phyloP scores from a whole-genome alignment of 2,329 filamentous ascomycete genomes.

The Alternaria consortialis region DNA sequence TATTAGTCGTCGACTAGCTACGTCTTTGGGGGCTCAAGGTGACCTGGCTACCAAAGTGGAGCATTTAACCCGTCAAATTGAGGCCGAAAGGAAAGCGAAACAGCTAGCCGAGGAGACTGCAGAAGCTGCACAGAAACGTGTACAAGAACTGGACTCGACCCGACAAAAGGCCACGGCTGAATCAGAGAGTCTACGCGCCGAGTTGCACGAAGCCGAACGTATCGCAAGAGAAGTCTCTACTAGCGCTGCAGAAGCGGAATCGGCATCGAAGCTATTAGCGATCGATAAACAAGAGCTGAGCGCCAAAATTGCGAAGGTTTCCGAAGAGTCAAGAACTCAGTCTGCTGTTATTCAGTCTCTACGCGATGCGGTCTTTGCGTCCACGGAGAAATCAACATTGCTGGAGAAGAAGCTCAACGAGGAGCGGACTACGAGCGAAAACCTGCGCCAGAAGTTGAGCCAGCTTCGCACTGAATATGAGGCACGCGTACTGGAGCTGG shows the following conservation, averaged over 20 bases:
- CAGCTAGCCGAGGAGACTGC: conserved; percentile 89
- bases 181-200: conserved; percentile 82
- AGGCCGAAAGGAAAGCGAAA: conserved; percentile 81
- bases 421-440: conserved; percentile 78
- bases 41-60: conserved; percentile 84
- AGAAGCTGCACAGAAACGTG: conserved; percentile 81
- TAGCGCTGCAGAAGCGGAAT: conserved; percentile 77
- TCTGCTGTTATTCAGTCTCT: conserved; percentile 76
- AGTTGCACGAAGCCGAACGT: conserved; percentile 81
- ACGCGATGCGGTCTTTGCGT: conserved; percentile 79
- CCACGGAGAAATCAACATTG: conserved; percentile 76
- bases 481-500: conserved; percentile 78
- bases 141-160: conserved; percentile 83
- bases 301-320: conserved; percentile 71
- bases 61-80: conserved; percentile 72
- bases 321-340: conserved; percentile 74
- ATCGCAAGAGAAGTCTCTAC: conserved; percentile 82
- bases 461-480: conserved; percentile 86
- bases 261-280: conserved; percentile 76
- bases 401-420: conserved; percentile 85
- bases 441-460: conserved; percentile 77
- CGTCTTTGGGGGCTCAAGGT: conserved; percentile 78
- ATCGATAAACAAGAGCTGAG: conserved; percentile 86
- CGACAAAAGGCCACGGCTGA: conserved; percentile 86
- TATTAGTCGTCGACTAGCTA: conserved; percentile 82